Evolutionary conservation across 768 basidiomycete species (phyloP), one percentile per base, ranked within the genome.

Genomic region (Steccherinum ochraceum): DNA sequence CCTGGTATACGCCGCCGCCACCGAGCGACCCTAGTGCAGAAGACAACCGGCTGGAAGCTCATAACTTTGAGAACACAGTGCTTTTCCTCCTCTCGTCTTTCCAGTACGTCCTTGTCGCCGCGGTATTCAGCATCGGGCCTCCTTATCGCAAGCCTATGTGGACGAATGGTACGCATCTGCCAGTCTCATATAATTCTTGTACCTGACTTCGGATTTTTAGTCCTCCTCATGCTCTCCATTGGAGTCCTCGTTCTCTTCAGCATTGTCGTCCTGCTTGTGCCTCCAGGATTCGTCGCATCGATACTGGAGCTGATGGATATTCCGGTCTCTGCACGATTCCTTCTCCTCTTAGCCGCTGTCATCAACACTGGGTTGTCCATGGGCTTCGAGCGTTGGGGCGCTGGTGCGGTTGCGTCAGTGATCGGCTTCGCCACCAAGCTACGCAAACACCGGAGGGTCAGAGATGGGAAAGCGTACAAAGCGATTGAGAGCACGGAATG

Each of bases 21-120:
- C 61, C 65, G 44, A 63, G 65, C 26, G 62, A 76, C 18, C 73
- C 77, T 21, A 61, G 62, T 4, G 68, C 70, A 41, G 76, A 74
- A 43, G 71, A 79, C 53, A 78, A 85, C 66, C 81, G 90, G 58
- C 74, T 98, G 41, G 80, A 92, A 52, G 84, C 91, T 19, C 80
- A 71, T 40, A 97, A 94, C 64, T 94, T 79, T 61, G 96, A 98
- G 67, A 97, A 99, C 65, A 84, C 96, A 4, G 82, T 79, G 24
- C 68, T 99, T 51, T 99, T 99, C 72, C 68, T 97, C 56, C 74
- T 97, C 41, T 97, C 96, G 10, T 96, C 93, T 55, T 98, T 98
- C 82, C 96, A 99, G 70, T 99, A 99, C 67, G 91, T 98, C 61
- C 74, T 98, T 45, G 90, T 96, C 5, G 96, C 95, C 12, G 95